A percentile compares a stretch with the other conserved stretches of the same genome.
These are phyloP conservation scores for Gynochthodes officinalis DNA, from an alignment of 257 asterid species.

Conservation along the genomic window DNA sequence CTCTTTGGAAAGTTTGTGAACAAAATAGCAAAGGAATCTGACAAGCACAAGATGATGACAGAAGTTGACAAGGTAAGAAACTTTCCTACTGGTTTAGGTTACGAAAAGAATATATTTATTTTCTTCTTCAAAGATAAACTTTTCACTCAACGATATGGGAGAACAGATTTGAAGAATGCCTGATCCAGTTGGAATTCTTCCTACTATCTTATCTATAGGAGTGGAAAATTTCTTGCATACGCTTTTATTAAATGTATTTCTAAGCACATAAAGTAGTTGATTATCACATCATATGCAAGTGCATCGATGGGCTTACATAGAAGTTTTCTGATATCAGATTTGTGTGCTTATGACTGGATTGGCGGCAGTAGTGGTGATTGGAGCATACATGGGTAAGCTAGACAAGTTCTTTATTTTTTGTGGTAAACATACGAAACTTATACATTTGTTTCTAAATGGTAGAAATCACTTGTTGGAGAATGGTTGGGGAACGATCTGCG, in stretches of 20 bases:
- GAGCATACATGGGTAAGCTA: conserved; percentile 76
- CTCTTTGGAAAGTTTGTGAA: conserved; percentile 70
- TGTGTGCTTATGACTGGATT: conserved; percentile 70
- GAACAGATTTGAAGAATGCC: not conserved
- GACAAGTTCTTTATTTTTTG: conserved; percentile 4
- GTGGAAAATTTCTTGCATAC: not conserved
- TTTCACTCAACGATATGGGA: not conserved
- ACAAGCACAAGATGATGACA: conserved; percentile 54
- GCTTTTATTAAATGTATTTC: not conserved
- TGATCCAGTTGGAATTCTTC: not conserved
- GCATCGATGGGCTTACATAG: not conserved
- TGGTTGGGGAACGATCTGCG: conserved; percentile 80
- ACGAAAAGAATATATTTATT: too few species aligned
- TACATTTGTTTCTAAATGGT: conserved; percentile 14
- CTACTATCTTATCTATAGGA: too few species aligned
- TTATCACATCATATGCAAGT: not conserved
- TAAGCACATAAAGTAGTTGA: not conserved
- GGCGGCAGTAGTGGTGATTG: conserved; percentile 56
- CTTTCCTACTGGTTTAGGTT: not conserved
- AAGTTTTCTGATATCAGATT: conserved; percentile 33
- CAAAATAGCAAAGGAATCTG: conserved; percentile 45
- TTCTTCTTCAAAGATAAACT: not conserved
- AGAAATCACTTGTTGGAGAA: conserved; percentile 87
- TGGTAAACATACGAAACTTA: too few species aligned
- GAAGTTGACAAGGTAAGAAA: conserved; percentile 56